A percentile compares a stretch with the other conserved stretches of the same genome.
phyloP scores from a whole-genome alignment of 176 grass and related monocot genomes.

The Oryza nivara region DNA sequence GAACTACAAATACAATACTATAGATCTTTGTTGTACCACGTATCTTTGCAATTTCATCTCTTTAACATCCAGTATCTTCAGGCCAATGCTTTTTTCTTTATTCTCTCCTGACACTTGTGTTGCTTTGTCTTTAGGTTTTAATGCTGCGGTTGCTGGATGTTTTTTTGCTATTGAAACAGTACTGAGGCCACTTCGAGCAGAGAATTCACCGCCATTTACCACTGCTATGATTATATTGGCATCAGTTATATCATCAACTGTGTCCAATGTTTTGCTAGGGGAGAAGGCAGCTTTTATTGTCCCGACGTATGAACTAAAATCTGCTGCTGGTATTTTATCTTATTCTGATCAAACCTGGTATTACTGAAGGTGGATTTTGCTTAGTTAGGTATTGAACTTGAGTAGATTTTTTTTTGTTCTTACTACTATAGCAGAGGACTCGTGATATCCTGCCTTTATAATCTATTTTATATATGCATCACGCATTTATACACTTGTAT shows the following conservation, averaged over 20 bases:
- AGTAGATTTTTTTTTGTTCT: conserved; percentile 14
- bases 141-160: conserved; percentile 93
- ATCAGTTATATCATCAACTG: conserved; percentile 98
- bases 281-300: conserved; percentile 97
- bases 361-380: conserved; percentile 48
- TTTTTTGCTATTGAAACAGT: conserved; percentile 99
- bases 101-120: conserved; percentile 39
- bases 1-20: conserved; percentile 10
- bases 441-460: background rate
- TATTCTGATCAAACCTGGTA: conserved; percentile 68
- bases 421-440: background rate
- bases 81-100: background rate
- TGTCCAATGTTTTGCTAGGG: conserved; percentile 89
- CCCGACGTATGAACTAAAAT: conserved; percentile 98
- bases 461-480: background rate
- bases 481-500: background rate
- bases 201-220: conserved; percentile 97
- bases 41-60: background rate
- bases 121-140: conserved; percentile 77
- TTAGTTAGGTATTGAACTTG: conserved; percentile 20
- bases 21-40: conserved; percentile 8
- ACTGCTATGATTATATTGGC: conserved; percentile 99
- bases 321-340: conserved; percentile 97
- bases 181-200: conserved; percentile 91
- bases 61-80: background rate